A percentile compares a stretch with the other conserved stretches of the same genome.
Evolutionary conservation across 179 eudicot species (phyloP).

Genomic region (Carnegiea gigantea): DNA sequence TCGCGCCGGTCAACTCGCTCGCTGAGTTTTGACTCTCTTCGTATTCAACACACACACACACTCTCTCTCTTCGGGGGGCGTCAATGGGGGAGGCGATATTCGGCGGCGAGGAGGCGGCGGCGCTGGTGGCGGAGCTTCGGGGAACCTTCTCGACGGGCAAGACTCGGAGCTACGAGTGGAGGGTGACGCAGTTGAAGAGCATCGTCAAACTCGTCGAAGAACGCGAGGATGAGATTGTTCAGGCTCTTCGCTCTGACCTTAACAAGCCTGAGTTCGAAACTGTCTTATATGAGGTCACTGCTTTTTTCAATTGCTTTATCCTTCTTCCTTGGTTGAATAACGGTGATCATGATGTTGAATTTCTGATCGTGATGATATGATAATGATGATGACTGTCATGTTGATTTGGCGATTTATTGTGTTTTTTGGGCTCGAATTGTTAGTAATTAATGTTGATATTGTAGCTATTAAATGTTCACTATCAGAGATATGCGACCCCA

Average conservation of each 20-base stretch:
- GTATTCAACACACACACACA: too few species aligned
- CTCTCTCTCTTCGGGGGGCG: background rate
- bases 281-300: constrained; percentile 51
- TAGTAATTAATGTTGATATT: background rate
- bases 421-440: background rate
- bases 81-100: constrained; percentile 34
- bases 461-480: background rate
- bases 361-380: too few species aligned
- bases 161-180: constrained; percentile 70
- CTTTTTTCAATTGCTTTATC: background rate
- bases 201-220: constrained; percentile 40
- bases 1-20: background rate
- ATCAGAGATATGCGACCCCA: background rate
- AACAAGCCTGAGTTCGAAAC: constrained; percentile 62
- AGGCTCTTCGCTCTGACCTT: constrained; percentile 67
- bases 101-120: constrained; percentile 35
- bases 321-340: background rate
- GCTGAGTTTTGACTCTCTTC: background rate
- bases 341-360: background rate
- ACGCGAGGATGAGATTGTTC: constrained; percentile 50
- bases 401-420: background rate
- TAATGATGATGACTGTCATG: background rate
- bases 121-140: constrained; percentile 54
- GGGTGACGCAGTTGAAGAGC: constrained; percentile 62
- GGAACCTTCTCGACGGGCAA: constrained; percentile 38